Conservation (phyloP, 352 stramenopile species). For the Pythium aquatile region DNA sequence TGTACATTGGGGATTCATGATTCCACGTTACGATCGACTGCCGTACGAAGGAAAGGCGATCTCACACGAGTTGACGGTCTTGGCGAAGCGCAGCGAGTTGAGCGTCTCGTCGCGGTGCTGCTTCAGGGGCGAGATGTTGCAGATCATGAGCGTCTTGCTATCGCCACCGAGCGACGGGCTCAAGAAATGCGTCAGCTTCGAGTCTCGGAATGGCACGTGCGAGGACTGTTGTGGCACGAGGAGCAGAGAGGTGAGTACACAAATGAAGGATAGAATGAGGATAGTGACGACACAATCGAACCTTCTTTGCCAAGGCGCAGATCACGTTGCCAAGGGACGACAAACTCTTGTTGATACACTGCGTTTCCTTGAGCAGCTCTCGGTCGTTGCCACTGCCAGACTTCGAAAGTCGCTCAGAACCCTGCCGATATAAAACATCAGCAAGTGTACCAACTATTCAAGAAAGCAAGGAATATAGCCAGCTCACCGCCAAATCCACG, state of each 20-base stretch:
- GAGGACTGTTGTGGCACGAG: conserved; percentile 34
- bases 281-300: conserved; percentile 14
- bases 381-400: conserved; percentile 72
- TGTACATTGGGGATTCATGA: neutral
- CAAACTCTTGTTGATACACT: conserved; percentile 88
- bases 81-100: conserved; percentile 86
- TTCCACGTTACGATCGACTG: conserved; percentile 33
- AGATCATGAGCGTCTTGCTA: conserved; percentile 91
- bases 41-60: conserved; percentile 69
- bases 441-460: too few relatives aligned
- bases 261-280: neutral
- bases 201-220: conserved; percentile 88
- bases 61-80: conserved; percentile 88
- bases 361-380: conserved; percentile 83
- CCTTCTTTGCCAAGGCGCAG: conserved; percentile 78
- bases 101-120: conserved; percentile 82
- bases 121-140: conserved; percentile 77
- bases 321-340: conserved; percentile 85
- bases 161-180: conserved; percentile 83
- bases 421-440: conserved; percentile 30
- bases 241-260: neutral
- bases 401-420: conserved; percentile 81
- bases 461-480: too few relatives aligned
- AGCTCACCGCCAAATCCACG: conserved; percentile 71
- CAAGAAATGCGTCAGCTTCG: conserved; percentile 87